Percentiles rank a stretch among this genome's conserved stretches.
Conservation (phyloP, 805 yeast genomes). For the Candida nonsorbophila region DNA sequence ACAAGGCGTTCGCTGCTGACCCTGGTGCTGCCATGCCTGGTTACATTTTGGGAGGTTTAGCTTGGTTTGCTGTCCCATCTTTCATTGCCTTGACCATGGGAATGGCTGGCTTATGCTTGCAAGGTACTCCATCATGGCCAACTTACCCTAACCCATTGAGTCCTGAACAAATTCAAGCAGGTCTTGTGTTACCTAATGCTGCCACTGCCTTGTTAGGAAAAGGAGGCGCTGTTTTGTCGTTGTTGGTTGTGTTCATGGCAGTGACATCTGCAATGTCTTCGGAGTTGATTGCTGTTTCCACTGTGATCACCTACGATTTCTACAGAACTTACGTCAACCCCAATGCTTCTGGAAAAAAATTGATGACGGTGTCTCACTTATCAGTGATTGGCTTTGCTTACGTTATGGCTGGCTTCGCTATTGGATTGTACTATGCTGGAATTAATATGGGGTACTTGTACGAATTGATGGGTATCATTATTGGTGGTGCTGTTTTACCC, state of each 20-base stretch:
- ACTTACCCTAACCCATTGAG: constrained; percentile 68
- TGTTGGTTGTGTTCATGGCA: constrained; percentile 82
- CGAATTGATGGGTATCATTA: constrained; percentile 84
- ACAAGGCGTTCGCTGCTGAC: constrained; percentile 80
- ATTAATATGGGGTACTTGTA: constrained; percentile 84
- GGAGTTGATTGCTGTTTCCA: constrained; percentile 82
- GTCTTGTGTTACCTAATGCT: constrained; percentile 71
- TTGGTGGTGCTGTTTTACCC: constrained; percentile 83
- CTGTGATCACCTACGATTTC: constrained; percentile 80
- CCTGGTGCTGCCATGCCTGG: constrained; percentile 86
- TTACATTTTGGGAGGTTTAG: constrained; percentile 79
- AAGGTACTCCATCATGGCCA: constrained; percentile 67
- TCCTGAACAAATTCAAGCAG: constrained; percentile 70
- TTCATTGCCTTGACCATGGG: constrained; percentile 82
- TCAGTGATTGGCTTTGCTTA: constrained; percentile 55
- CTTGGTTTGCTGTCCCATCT: constrained; percentile 91
- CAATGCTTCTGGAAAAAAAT: constrained; percentile 64
- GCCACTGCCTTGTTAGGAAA: constrained; percentile 81
- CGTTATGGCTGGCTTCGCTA: constrained; percentile 76
- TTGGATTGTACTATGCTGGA: constrained; percentile 76
- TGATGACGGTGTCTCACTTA: constrained; percentile 64
- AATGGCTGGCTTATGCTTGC: constrained; percentile 72
- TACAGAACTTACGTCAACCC: constrained; percentile 80
- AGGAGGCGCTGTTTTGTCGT: constrained; percentile 82
- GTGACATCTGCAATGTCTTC: constrained; percentile 91